Conservation (phyloP, 1,284 basidiomycete genomes). For the Ceratobasidium theobromae region DNA sequence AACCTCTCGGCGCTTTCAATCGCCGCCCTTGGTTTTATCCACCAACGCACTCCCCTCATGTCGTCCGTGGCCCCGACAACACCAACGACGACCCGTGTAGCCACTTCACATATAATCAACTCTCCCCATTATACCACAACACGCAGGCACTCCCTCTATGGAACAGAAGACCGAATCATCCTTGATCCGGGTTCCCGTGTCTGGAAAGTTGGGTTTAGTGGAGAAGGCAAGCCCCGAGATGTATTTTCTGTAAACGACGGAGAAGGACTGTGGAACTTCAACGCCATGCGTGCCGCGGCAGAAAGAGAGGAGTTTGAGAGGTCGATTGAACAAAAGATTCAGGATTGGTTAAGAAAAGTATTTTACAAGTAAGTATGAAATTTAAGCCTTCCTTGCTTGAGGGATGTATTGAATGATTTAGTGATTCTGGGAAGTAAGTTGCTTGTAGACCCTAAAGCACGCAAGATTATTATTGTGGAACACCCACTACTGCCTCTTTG, state of each 20-base stretch:
- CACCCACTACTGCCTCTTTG: constrained; percentile 82
- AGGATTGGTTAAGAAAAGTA: constrained; percentile 68
- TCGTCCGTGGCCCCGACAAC: constrained; percentile 15
- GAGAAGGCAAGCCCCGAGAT: constrained; percentile 79
- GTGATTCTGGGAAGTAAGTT: constrained; percentile 45
- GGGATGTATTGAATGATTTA: constrained; percentile 63
- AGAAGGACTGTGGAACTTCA: constrained; percentile 31
- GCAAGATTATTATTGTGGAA: constrained; percentile 91
- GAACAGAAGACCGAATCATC: constrained; percentile 81
- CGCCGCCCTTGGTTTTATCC: background rate
- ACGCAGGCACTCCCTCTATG: constrained; percentile 76
- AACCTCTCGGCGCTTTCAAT: background rate
- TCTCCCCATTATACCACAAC: constrained; percentile 56
- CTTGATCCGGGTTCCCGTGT: constrained; percentile 81
- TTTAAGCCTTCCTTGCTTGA: constrained; percentile 88
- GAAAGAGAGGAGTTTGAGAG: constrained; percentile 70
- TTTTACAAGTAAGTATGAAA: constrained; percentile 87
- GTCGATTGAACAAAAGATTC: constrained; percentile 66
- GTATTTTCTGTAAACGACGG: constrained; percentile 56
- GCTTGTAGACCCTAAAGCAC: constrained; percentile 88
- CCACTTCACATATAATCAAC: constrained; percentile 45
- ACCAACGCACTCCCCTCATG: background rate
- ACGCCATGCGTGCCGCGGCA: constrained; percentile 53
- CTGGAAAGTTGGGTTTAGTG: constrained; percentile 89
- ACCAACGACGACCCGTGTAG: constrained; percentile 10